These are phyloP conservation scores for Diaporthe batatas DNA, from an alignment of 2,329 filamentous ascomycete genomes.

Conservation along the genomic window DNA sequence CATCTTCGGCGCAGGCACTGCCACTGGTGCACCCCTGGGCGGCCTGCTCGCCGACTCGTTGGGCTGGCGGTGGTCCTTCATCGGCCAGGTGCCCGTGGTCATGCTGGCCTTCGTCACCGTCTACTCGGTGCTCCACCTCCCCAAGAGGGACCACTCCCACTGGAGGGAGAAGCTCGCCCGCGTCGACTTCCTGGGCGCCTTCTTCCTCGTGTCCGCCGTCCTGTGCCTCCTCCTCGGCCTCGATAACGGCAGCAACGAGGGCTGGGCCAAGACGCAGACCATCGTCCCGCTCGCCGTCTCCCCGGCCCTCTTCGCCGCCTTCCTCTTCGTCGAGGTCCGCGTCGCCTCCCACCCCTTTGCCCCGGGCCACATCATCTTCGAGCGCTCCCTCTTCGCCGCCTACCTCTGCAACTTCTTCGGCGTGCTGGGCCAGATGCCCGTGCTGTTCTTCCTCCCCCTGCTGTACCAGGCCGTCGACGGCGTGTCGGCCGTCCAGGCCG, in stretches of 20 bases:
- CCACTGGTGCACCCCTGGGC: conserved; percentile 77
- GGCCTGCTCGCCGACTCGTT: conserved; percentile 79
- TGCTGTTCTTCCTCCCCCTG: conserved; percentile 80
- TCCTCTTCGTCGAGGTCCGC: conserved; percentile 76
- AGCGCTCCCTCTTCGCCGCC: conserved; percentile 74
- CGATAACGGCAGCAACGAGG: conserved; percentile 79
- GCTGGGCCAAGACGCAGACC: conserved; percentile 73
- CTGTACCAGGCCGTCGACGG: conserved; percentile 82
- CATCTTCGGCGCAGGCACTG: conserved; percentile 76
- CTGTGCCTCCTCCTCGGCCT: conserved; percentile 74
- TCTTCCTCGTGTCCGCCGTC: conserved; percentile 51
- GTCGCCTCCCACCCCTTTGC: conserved; percentile 80
- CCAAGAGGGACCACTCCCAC: conserved; percentile 67
- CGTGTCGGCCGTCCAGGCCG: conserved; percentile 73
- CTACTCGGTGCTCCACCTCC: conserved; percentile 72
- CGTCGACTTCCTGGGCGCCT: conserved; percentile 44
- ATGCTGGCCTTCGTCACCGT: conserved; percentile 75
- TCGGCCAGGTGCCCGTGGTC: conserved; percentile 78
- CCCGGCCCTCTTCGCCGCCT: conserved; percentile 72
- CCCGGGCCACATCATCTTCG: conserved; percentile 79
- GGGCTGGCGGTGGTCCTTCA: conserved; percentile 83
- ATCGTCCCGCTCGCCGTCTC: conserved; percentile 69
- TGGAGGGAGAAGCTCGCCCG: conserved; percentile 70
- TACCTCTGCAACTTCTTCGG: conserved; percentile 81
- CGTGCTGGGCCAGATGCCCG: conserved; percentile 68